Percentiles rank a stretch among this genome's conserved stretches.
These are phyloP conservation scores for Jimgerdemannia lactiflua DNA, from an alignment of 192 early-diverging fungal genomes.

Conservation along the genomic window DNA sequence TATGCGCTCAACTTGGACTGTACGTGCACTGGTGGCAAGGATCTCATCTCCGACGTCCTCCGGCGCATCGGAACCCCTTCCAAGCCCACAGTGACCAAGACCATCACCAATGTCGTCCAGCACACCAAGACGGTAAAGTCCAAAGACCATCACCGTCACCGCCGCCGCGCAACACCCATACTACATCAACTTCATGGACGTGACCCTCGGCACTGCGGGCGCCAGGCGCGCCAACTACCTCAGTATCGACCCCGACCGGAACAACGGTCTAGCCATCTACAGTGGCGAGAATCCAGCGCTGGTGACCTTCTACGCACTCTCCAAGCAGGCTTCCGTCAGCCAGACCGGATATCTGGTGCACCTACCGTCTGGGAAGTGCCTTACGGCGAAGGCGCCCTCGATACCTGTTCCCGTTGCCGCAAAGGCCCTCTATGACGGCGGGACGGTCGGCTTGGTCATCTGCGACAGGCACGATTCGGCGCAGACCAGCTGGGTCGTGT, in stretches of 20 bases:
- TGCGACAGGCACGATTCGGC: background rate
- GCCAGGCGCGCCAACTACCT: constrained; percentile 8
- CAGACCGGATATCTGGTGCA: background rate
- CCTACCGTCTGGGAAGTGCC: background rate
- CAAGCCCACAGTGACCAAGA: background rate
- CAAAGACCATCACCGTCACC: background rate
- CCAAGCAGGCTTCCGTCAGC: background rate
- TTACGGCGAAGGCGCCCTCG: background rate
- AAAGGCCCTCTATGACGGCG: background rate
- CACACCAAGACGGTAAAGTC: background rate
- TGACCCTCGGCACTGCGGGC: constrained; percentile 12
- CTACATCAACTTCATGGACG: constrained; percentile 5
- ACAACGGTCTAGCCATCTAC: background rate
- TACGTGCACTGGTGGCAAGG: background rate
- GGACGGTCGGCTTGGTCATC: background rate
- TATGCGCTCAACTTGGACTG: background rate
- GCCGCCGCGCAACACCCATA: background rate
- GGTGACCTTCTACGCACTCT: background rate
- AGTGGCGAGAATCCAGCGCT: background rate
- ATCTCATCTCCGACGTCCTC: background rate
- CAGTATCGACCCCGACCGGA: background rate
- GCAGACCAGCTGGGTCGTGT: background rate
- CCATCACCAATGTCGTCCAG: no score
- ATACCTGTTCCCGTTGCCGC: background rate
- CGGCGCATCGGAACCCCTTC: background rate